Conservation (phyloP, 78 protist species). For the Dictyostelium brefeldianum region DNA sequence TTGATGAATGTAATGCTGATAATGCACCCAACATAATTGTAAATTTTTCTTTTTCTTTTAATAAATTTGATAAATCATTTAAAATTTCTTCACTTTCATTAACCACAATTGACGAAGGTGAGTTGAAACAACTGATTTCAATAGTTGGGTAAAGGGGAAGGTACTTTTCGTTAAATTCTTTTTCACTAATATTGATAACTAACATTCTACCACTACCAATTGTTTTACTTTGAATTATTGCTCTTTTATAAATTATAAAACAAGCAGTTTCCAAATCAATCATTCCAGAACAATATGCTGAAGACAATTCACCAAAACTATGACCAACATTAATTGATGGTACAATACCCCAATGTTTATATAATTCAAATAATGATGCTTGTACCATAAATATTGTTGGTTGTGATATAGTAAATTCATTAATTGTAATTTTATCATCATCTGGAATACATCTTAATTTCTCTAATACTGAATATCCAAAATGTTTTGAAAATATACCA, state of each 20-base stretch:
- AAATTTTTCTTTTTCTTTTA: too few relatives aligned
- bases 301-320: conserved; percentile 50
- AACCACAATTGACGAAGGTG: too few relatives aligned
- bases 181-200: neutral
- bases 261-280: neutral
- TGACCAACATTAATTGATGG: conserved; percentile 62
- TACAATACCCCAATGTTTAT: conserved; percentile 27
- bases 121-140: too few relatives aligned
- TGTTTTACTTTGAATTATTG: conserved; percentile 35
- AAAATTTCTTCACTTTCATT: neutral
- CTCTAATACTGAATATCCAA: neutral
- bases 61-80: neutral
- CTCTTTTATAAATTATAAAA: conserved; percentile 22
- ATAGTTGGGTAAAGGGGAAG: too few relatives aligned
- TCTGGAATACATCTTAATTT: neutral
- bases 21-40: too few relatives aligned
- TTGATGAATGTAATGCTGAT: neutral
- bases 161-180: too few relatives aligned
- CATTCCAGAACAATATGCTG: conserved; percentile 43
- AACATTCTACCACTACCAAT: conserved; percentile 73
- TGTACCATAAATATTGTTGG: conserved; percentile 36
- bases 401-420: conserved; percentile 40
- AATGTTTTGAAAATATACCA: neutral
- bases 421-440: neutral
- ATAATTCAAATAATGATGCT: conserved; percentile 25